Percentiles rank a stretch among this genome's conserved stretches.
phyloP scores from a whole-genome alignment of 2,329 filamentous ascomycete genomes.

The Microcyclosporella mali region DNA sequence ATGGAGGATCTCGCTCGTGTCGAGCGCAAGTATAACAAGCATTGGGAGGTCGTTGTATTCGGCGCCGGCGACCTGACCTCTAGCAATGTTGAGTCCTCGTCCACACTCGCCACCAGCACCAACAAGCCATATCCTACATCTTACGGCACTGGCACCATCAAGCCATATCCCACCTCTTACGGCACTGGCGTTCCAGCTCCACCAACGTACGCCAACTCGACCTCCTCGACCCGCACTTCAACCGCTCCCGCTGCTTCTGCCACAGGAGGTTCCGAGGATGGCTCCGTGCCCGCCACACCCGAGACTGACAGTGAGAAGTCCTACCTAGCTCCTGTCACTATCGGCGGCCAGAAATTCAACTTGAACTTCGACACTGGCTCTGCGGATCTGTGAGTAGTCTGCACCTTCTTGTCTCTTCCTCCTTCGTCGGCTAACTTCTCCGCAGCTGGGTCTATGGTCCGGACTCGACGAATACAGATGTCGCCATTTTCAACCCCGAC shows the following conservation, averaged over 20 bases:
- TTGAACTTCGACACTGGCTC: constrained; percentile 73
- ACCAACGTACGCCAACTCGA: constrained; percentile 1
- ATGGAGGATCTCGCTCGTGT: constrained; percentile 57
- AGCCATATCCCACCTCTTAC: constrained; percentile 6
- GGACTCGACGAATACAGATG: constrained; percentile 45
- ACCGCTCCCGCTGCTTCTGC: constrained; percentile 9
- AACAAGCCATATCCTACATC: background rate
- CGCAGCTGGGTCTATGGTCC: constrained; percentile 61
- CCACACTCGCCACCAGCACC: background rate
- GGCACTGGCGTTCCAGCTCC: background rate
- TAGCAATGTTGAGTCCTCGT: background rate
- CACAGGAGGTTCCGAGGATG: constrained; percentile 14
- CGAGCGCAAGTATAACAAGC: constrained; percentile 57
- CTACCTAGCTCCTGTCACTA: constrained; percentile 63
- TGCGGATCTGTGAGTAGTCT: constrained; percentile 54
- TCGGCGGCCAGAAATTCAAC: constrained; percentile 63
- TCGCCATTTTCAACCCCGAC: constrained; percentile 47
- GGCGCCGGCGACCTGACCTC: constrained; percentile 4
- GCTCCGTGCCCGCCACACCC: constrained; percentile 56
- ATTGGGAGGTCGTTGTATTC: constrained; percentile 20
- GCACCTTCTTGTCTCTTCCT: background rate
- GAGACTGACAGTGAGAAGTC: constrained; percentile 57
- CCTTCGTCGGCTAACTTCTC: constrained; percentile 2
- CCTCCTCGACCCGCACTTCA: constrained; percentile 6
- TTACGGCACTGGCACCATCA: background rate